These are phyloP conservation scores for Trametes elegans DNA, from an alignment of 768 basidiomycete genomes.

Conservation along the genomic window DNA sequence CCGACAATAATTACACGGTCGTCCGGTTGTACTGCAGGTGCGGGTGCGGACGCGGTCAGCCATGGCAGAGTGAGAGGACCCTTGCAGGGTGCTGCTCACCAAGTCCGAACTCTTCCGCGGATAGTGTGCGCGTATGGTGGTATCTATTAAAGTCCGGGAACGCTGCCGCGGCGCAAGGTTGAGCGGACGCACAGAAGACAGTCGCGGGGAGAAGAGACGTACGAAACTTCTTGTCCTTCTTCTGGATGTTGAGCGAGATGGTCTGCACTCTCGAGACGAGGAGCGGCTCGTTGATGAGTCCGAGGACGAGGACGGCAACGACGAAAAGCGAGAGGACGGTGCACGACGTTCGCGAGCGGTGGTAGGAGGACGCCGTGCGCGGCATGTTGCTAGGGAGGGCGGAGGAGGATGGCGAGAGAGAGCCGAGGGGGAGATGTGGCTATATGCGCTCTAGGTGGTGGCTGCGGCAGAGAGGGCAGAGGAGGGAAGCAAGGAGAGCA, in stretches of 20 bases:
- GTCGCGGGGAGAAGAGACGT: neutral
- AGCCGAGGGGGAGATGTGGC: neutral
- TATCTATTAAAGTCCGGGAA: constrained; percentile 60
- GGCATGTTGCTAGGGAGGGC: neutral
- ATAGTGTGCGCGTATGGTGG: constrained; percentile 40
- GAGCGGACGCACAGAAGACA: neutral
- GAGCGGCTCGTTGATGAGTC: constrained; percentile 26
- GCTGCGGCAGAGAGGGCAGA: neutral
- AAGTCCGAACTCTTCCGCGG: constrained; percentile 50
- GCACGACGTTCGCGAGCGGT: constrained; percentile 23
- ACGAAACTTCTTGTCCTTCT: constrained; percentile 19
- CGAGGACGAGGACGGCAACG: constrained; percentile 41
- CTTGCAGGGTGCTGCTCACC: constrained; percentile 34
- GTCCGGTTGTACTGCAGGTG: constrained; percentile 46
- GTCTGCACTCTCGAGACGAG: constrained; percentile 16
- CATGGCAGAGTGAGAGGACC: neutral
- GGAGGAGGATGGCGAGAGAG: neutral
- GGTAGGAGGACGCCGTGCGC: constrained; percentile 13
- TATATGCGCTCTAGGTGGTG: constrained; percentile 6
- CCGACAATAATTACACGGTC: constrained; percentile 75
- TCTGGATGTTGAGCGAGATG: constrained; percentile 9
- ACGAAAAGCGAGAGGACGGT: constrained; percentile 41
- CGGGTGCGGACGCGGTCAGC: neutral
- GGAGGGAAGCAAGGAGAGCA: neutral
- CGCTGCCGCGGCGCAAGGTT: constrained; percentile 26